Conservation (phyloP, 140 eudicot species). For the Bidens hawaiensis region DNA sequence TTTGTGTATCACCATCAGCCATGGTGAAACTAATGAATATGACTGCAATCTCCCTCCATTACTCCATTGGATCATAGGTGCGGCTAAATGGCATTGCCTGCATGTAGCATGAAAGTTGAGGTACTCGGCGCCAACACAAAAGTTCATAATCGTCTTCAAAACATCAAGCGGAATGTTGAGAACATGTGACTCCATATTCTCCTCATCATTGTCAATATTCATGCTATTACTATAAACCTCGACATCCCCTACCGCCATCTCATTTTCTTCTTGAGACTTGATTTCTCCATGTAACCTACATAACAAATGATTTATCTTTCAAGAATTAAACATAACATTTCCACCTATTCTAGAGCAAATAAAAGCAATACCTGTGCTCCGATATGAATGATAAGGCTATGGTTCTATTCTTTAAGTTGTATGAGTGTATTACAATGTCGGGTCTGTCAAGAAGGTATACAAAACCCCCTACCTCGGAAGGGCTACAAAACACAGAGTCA, state of each 20-base stretch:
- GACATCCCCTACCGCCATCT: neutral
- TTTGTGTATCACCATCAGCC: slow-evolving; percentile 9
- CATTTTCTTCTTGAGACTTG: neutral
- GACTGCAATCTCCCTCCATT: slow-evolving; percentile 7
- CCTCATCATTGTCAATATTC: neutral
- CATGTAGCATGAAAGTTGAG: slow-evolving; percentile 13
- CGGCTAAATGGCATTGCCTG: slow-evolving; percentile 10
- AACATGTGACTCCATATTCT: neutral
- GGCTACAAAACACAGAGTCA: neutral
- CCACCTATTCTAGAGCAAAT: neutral
- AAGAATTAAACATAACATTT: neutral
- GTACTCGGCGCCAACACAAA: slow-evolving; percentile 1
- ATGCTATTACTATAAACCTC: neutral
- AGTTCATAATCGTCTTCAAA: neutral
- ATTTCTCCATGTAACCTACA: slow-evolving; percentile 2
- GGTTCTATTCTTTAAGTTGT: neutral
- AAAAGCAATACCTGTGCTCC: slow-evolving; percentile 2
- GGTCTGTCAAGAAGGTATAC: neutral
- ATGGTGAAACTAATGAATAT: slow-evolving; percentile 14
- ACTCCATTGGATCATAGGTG: slow-evolving; percentile 3
- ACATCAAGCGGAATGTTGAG: neutral
- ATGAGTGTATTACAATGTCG: neutral
- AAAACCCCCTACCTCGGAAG: neutral
- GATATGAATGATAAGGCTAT: neutral
- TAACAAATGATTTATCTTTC: neutral